Evolutionary conservation across 495 filamentous ascomycete species (phyloP).

Genomic region (Lasiosphaeria ovina): DNA sequence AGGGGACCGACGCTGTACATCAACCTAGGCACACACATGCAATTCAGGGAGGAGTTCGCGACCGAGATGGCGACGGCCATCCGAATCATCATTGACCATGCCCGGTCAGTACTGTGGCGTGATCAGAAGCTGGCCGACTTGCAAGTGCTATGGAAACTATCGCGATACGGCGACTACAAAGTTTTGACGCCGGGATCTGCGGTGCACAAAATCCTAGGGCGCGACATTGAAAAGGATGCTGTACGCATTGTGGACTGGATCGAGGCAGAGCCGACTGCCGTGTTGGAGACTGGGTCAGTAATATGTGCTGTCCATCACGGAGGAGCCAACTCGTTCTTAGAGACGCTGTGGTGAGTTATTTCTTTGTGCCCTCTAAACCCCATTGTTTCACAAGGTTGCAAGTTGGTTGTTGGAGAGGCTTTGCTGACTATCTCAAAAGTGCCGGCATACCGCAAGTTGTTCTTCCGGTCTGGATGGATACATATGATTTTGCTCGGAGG

Average conservation of each 20-base stretch:
- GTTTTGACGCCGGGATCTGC: conserved; percentile 7
- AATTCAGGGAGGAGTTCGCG: conserved; percentile 15
- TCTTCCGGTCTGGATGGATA: conserved; percentile 54
- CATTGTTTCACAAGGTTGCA: neutral
- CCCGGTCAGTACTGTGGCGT: conserved; percentile 7
- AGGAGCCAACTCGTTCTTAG: conserved; percentile 45
- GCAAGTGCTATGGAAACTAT: conserved; percentile 48
- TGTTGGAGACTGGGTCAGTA: conserved; percentile 38
- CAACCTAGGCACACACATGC: conserved; percentile 39
- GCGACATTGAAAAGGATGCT: conserved; percentile 22
- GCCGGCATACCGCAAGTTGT: conserved; percentile 51
- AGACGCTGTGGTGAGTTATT: conserved; percentile 35
- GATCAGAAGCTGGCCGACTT: conserved; percentile 19
- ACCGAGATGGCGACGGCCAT: conserved; percentile 38
- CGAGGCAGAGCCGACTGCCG: conserved; percentile 34
- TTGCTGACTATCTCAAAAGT: conserved; percentile 21
- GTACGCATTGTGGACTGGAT: conserved; percentile 39
- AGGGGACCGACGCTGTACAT: conserved; percentile 38
- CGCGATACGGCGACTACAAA: conserved; percentile 13
- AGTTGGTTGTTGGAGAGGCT: neutral
- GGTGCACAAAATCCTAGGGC: conserved; percentile 17
- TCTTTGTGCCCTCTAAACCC: too few species aligned
- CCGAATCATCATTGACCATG: conserved; percentile 28
- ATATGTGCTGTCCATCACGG: conserved; percentile 45
- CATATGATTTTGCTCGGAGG: conserved; percentile 51